These are phyloP conservation scores for Vanilla planifolia DNA, from an alignment of 106 monocot genomes.

Conservation along the genomic window DNA sequence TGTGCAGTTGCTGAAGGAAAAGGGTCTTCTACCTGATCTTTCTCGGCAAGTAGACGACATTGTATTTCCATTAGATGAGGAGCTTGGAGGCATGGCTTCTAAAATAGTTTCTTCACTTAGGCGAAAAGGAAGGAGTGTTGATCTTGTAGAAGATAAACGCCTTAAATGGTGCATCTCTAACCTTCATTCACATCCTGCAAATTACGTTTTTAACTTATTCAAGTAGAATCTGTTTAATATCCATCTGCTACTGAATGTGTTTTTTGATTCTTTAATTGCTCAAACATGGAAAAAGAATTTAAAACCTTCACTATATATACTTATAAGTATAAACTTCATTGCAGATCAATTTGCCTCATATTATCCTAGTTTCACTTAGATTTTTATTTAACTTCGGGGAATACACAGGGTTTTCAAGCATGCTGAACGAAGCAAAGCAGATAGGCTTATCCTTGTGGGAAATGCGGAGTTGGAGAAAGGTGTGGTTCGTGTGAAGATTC, in stretches of 20 bases:
- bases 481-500: slow-evolving; percentile 85
- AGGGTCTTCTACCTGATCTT: slow-evolving; percentile 71
- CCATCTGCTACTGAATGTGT: no score
- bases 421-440: slow-evolving; percentile 72
- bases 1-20: slow-evolving; percentile 91
- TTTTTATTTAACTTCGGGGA: not conserved
- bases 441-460: slow-evolving; percentile 87
- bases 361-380: not conserved
- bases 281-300: not conserved
- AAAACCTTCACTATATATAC: not conserved
- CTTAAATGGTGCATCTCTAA: slow-evolving; percentile 69
- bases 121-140: slow-evolving; percentile 70
- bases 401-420: slow-evolving; percentile 92
- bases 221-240: not conserved
- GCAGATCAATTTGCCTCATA: no score
- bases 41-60: slow-evolving; percentile 81
- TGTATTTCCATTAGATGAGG: slow-evolving; percentile 75
- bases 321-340: not conserved
- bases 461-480: slow-evolving; percentile 82
- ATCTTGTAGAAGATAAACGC: slow-evolving; percentile 89
- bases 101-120: slow-evolving; percentile 71
- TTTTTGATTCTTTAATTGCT: no score
- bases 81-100: slow-evolving; percentile 81
- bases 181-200: not conserved
- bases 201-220: not conserved